These are phyloP conservation scores for Berberis vulgaris DNA, from an alignment of 164 flowering plant genomes.

Conservation along the genomic window DNA sequence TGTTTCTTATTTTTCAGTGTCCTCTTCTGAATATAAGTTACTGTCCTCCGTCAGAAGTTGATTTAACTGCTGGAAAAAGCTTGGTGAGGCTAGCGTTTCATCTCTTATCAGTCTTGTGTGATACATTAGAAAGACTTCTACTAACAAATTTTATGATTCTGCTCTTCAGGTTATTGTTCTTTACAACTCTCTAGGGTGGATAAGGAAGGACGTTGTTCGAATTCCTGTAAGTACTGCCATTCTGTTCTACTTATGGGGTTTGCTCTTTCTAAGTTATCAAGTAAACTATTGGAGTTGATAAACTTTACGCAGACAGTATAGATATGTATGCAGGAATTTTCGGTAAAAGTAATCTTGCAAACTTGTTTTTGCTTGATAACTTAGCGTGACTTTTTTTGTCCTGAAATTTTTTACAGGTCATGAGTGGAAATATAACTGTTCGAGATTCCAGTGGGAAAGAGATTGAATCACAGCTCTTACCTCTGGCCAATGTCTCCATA, in stretches of 20 bases:
- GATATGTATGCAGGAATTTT: neutral
- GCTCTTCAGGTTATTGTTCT: slow-evolving; percentile 52
- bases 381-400: slow-evolving; percentile 1
- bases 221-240: slow-evolving; percentile 61
- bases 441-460: slow-evolving; percentile 59
- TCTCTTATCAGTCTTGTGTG: neutral
- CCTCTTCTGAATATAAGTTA: slow-evolving; percentile 87
- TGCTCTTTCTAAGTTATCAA: neutral
- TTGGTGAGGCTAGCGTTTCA: slow-evolving; percentile 38
- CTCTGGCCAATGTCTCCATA: slow-evolving; percentile 32
- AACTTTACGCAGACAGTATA: no score
- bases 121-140: neutral
- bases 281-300: no score
- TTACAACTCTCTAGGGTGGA: slow-evolving; percentile 94
- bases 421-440: slow-evolving; percentile 41
- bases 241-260: neutral
- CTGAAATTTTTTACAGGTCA: slow-evolving; percentile 41
- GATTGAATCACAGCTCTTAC: slow-evolving; percentile 69
- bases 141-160: slow-evolving; percentile 2
- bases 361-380: neutral
- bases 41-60: slow-evolving; percentile 82
- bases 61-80: slow-evolving; percentile 45
- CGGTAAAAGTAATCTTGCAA: neutral
- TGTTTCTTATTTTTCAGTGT: slow-evolving; percentile 46
- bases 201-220: slow-evolving; percentile 62